A percentile compares a stretch with the other conserved stretches of the same genome.
Conservation (phyloP, 441 rosid genomes). For the Codiaeum variegatum region DNA sequence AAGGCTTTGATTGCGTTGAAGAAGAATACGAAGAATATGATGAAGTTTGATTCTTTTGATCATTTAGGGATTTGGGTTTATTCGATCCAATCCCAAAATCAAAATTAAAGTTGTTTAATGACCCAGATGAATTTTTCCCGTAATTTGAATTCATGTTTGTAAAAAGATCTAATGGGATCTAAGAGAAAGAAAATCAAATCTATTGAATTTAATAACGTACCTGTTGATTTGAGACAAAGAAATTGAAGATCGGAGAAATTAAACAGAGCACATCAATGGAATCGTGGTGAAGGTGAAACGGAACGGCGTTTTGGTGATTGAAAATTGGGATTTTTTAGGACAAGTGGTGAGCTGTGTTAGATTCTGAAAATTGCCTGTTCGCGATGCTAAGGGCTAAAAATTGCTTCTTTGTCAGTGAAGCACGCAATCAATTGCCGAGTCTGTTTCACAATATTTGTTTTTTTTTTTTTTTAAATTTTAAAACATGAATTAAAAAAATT, state of each 20-base stretch:
- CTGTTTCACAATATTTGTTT: too few relatives aligned
- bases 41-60: slow-evolving; percentile 52
- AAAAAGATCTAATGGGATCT: neutral
- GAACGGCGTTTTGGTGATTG: neutral
- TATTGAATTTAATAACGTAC: slow-evolving; percentile 21
- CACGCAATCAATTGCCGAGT: neutral
- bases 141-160: slow-evolving; percentile 53
- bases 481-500: too few relatives aligned
- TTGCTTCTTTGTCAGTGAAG: neutral
- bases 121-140: slow-evolving; percentile 54
- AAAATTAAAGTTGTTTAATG: slow-evolving; percentile 53
- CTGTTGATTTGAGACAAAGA: slow-evolving; percentile 10
- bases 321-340: neutral
- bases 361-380: neutral
- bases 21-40: slow-evolving; percentile 39
- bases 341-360: neutral
- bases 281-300: neutral
- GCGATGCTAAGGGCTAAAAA: neutral
- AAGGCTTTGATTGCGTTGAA: slow-evolving; percentile 54
- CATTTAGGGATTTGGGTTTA: slow-evolving; percentile 55
- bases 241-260: neutral
- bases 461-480: too few relatives aligned
- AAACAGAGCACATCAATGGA: neutral
- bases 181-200: slow-evolving; percentile 12
- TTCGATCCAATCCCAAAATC: slow-evolving; percentile 77